Percentiles rank a stretch among this genome's conserved stretches.
phyloP scores from a whole-genome alignment of 345 rosid genomes.

The Gossypium mustelinum region DNA sequence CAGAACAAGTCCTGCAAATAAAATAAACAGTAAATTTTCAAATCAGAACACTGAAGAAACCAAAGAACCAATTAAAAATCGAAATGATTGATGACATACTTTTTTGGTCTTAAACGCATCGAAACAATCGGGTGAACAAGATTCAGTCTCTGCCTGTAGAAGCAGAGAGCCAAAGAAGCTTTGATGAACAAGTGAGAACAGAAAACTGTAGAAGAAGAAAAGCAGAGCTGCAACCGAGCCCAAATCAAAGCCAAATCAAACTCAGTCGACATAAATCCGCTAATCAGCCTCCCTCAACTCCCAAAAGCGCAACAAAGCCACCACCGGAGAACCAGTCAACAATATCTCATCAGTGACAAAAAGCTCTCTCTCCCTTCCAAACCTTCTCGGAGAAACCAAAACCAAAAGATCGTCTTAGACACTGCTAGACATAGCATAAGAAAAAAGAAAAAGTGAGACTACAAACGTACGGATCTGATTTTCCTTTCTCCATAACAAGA shows the following conservation, averaged over 20 bases:
- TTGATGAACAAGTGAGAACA: slow-evolving; percentile 11
- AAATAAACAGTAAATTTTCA: not conserved
- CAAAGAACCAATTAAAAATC: slow-evolving; percentile 19
- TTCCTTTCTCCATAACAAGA: slow-evolving; percentile 25
- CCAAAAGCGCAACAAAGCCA: not conserved
- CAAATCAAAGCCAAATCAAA: slow-evolving; percentile 68
- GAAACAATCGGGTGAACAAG: slow-evolving; percentile 50
- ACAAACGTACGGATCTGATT: slow-evolving; percentile 68
- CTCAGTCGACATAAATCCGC: slow-evolving; percentile 88
- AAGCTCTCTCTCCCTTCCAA: slow-evolving; percentile 10
- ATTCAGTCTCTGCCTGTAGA: slow-evolving; percentile 40
- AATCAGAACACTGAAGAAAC: slow-evolving; percentile 2
- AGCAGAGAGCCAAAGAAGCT: slow-evolving; percentile 36
- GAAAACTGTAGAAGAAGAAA: slow-evolving; percentile 17
- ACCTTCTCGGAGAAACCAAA: slow-evolving; percentile 24
- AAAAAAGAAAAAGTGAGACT: slow-evolving; percentile 27
- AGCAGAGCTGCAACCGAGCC: slow-evolving; percentile 61
- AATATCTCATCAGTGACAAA: not conserved
- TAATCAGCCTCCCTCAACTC: slow-evolving; percentile 17
- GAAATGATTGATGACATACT: slow-evolving; percentile 34
- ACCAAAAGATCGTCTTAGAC: slow-evolving; percentile 14
- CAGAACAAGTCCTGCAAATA: slow-evolving; percentile 73
- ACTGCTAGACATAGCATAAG: slow-evolving; percentile 21
- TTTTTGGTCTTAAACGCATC: slow-evolving; percentile 74
- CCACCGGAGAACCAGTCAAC: not conserved